Base-by-base conservation (phyloP, 192 early-diverging fungal genomes). In the Dissophora ornata region DNA sequence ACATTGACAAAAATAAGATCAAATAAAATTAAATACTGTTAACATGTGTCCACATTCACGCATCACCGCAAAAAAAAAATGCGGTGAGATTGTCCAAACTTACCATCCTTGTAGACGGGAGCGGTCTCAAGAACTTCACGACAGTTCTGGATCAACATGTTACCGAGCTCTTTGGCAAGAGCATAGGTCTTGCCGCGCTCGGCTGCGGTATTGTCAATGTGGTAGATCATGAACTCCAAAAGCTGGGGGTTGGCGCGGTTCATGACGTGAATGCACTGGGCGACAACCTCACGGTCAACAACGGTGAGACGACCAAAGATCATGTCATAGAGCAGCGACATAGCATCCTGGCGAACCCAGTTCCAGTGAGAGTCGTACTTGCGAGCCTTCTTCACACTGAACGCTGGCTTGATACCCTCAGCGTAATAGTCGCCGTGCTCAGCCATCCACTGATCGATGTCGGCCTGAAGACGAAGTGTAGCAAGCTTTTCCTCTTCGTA, bases 331-430 rank as follows among this genome's bases (percentile, higher is more conserved):
- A 93, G 95, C 51, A 95, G 86, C 28, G 89, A 84, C 44, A 93
- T 69, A n/a, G 92, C 92, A 71, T 95, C 93, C 68, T 95, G 94
- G 56, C 91, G 88, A 42, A 89, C 91, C 96, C 96, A 97, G 86
- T 97, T 97, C 96, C 96, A 97, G 90, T 94, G 91, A 46, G 96
- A 97, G 71, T 97, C 94, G 68, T 95, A 97, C 28, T 80, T 84
- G 45, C 96, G 92, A 33, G 93, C 95, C 86, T 96, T 97, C 71
- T 90, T 86, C 15, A 86, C 82, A 57, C 87, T 90, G 81, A 97
- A 97, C 21, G 87, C 57, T 16, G 95, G 95, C 59, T 88, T 88
- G 85, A 97, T 96, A 55, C 96, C 96, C 63, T 92, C 87, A 36
- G 90, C 91, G 82, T 96, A 97, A 63, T 88, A 80, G 63, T 95